These are phyloP conservation scores for Trichophyton benhamiae DNA, from an alignment of 2,329 filamentous ascomycete genomes.

Conservation along the genomic window DNA sequence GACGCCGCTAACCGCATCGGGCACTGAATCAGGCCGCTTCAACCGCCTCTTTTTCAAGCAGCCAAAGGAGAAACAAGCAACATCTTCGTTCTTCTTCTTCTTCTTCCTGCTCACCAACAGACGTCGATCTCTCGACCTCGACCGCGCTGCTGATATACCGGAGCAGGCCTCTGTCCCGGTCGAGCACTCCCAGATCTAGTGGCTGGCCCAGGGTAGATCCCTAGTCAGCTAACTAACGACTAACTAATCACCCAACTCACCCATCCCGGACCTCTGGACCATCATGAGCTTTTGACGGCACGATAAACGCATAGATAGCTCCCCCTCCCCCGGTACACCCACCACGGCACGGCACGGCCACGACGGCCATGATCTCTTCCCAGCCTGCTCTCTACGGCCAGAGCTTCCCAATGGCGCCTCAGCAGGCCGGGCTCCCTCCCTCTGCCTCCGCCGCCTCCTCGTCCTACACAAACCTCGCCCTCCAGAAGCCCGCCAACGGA, in stretches of 20 bases:
- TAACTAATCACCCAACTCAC: no score
- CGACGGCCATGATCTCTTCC: constrained; percentile 8
- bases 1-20: constrained; percentile 1
- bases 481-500: constrained; percentile 5
- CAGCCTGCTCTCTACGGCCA: constrained; percentile 7
- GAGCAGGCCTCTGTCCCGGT: neutral
- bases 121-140: neutral
- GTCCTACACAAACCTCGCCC: constrained; percentile 2
- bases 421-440: neutral
- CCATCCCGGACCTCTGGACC: neutral
- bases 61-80: no score
- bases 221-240: neutral
- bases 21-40: neutral
- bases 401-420: neutral
- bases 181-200: neutral
- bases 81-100: neutral
- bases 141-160: neutral
- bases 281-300: neutral
- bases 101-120: no score
- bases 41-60: neutral
- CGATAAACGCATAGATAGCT: neutral
- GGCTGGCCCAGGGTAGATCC: neutral
- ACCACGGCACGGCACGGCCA: neutral
- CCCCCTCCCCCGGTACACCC: neutral
- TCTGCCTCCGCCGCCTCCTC: neutral